These are phyloP conservation scores for Metschnikowia santaceciliae DNA, from an alignment of 805 yeast species.

Conservation along the genomic window DNA sequence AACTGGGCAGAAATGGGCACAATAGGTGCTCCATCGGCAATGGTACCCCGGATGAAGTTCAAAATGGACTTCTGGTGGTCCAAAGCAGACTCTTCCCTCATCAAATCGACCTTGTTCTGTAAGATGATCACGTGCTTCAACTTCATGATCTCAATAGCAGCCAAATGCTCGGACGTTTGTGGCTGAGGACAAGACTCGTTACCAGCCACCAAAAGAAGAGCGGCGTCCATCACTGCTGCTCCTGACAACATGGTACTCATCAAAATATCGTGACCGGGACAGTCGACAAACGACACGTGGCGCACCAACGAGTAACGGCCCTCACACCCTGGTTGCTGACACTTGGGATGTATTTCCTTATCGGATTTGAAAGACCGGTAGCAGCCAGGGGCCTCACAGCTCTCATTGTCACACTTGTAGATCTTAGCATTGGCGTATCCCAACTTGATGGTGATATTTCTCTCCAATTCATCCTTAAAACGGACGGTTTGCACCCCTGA, in stretches of 20 bases:
- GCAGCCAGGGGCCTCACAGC: constrained; percentile 91
- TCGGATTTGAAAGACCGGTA: constrained; percentile 92
- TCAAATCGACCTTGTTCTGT: constrained; percentile 97
- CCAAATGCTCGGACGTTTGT: constrained; percentile 98
- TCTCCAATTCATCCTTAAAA: constrained; percentile 97
- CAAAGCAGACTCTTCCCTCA: constrained; percentile 94
- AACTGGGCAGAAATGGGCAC: constrained; percentile 98
- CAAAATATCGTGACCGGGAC: constrained; percentile 99
- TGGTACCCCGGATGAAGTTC: constrained; percentile 93
- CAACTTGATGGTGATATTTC: constrained; percentile 96
- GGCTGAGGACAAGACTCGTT: constrained; percentile 99
- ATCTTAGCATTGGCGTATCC: constrained; percentile 99
- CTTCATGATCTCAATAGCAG: constrained; percentile 99
- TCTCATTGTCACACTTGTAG: constrained; percentile 82
- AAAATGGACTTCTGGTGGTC: constrained; percentile 93
- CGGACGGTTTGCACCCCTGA: constrained; percentile 99
- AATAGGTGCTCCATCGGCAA: constrained; percentile 98
- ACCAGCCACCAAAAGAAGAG: constrained; percentile 91
- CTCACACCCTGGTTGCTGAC: constrained; percentile 82
- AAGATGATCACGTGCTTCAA: constrained; percentile 92
- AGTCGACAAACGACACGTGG: constrained; percentile 98
- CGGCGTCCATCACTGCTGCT: constrained; percentile 99
- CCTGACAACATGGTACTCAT: constrained; percentile 99
- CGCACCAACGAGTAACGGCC: constrained; percentile 88
- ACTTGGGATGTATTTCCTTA: constrained; percentile 90